phyloP scores from a whole-genome alignment of 192 early-diverging fungal genomes.

The Spinellus fusiger region DNA sequence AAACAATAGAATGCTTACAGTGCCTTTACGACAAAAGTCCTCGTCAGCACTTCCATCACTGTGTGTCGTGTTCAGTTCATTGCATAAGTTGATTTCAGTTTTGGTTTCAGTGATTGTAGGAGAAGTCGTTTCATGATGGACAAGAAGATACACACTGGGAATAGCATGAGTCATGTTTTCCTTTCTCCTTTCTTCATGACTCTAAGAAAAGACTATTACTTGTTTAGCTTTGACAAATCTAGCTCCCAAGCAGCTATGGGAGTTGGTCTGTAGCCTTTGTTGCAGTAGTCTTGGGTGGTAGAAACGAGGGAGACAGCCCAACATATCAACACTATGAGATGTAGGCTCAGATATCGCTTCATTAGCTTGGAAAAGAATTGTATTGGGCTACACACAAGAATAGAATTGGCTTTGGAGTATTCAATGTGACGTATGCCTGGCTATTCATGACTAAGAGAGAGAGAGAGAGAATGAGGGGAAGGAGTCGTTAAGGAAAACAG shows the following conservation, averaged over 20 bases:
- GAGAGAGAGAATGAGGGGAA: no score
- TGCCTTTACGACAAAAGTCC: slow-evolving; percentile 15
- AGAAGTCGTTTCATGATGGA: slow-evolving; percentile 1
- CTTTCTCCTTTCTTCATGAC: not conserved
- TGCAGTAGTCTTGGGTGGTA: slow-evolving; percentile 19
- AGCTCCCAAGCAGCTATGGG: slow-evolving; percentile 3
- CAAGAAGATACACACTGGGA: slow-evolving; percentile 2
- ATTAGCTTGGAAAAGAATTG: no score
- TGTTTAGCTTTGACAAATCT: slow-evolving; percentile 22
- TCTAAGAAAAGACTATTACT: no score
- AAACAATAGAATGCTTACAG: slow-evolving; percentile 9
- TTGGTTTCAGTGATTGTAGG: slow-evolving; percentile 7
- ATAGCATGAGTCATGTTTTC: not conserved
- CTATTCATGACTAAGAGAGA: no score
- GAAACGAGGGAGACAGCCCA: no score
- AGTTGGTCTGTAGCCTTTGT: slow-evolving; percentile 6
- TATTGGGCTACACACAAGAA: no score
- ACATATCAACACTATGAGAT: no score
- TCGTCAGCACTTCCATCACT: not conserved
- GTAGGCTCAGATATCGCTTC: no score
- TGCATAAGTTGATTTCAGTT: slow-evolving; percentile 20
- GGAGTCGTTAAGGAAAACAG: no score
- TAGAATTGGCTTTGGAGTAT: no score
- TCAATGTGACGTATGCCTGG: no score
- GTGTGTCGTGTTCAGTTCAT: no score